phyloP scores from a whole-genome alignment of 441 rosid genomes.

The Manihot esculenta region DNA sequence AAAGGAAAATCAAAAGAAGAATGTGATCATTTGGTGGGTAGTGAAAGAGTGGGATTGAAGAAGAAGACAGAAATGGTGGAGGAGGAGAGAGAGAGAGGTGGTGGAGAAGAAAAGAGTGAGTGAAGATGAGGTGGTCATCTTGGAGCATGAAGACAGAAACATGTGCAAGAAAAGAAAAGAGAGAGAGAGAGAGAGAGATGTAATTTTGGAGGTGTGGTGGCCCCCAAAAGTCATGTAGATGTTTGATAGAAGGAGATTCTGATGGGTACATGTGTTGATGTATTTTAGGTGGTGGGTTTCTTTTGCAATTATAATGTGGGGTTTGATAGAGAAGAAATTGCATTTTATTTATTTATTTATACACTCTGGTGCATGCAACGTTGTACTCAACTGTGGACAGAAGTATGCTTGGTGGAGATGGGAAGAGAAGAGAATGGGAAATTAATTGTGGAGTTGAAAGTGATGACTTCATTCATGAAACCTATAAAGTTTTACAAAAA shows the following conservation, averaged over 20 bases:
- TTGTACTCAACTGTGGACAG: too few species aligned
- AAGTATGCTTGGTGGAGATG: neutral
- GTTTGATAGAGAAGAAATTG: too few species aligned
- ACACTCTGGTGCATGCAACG: too few species aligned
- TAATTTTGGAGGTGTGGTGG: constrained; percentile 12
- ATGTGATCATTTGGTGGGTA: neutral
- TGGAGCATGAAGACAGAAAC: constrained; percentile 46
- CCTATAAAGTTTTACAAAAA: constrained; percentile 22
- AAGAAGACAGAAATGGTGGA: constrained; percentile 13
- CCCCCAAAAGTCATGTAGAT: constrained; percentile 20
- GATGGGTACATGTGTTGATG: constrained; percentile 1
- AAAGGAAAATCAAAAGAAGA: too few species aligned
- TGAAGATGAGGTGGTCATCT: constrained; percentile 25
- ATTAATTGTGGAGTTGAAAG: constrained; percentile 28
- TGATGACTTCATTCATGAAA: constrained; percentile 33
- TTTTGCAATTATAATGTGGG: too few species aligned
- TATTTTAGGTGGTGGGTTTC: too few species aligned
- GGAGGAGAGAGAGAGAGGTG: constrained; percentile 16
- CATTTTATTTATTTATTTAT: too few species aligned
- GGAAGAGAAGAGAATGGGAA: constrained; percentile 2
- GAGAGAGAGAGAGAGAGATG: constrained; percentile 12
- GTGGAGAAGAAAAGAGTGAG: constrained; percentile 8
- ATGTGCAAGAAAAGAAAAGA: constrained; percentile 27
- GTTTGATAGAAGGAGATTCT: constrained; percentile 19
- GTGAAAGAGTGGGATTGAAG: constrained; percentile 14